Evolutionary conservation across 306 rosid species (phyloP).

Genomic region (Vigna trinervia): DNA sequence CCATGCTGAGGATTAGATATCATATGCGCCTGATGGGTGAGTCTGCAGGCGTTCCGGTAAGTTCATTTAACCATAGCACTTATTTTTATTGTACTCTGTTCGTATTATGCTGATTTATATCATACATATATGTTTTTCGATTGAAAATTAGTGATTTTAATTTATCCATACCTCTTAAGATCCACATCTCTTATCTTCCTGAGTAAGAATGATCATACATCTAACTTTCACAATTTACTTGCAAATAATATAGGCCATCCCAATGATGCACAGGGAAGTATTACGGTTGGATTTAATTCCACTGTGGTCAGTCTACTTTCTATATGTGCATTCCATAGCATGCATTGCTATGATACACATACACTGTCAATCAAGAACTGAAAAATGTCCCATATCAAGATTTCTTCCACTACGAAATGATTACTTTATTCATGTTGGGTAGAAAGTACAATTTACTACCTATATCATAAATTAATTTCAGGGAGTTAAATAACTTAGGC

Average conservation of each 20-base stretch:
- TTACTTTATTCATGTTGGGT: conserved; percentile 23
- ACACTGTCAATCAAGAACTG: conserved; percentile 1
- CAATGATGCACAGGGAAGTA: conserved; percentile 1
- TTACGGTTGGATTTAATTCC: neutral
- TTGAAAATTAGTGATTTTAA: conserved; percentile 26
- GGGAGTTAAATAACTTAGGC: neutral
- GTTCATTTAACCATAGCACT: conserved; percentile 46
- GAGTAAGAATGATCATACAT: conserved; percentile 18
- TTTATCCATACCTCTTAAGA: neutral
- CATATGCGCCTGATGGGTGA: conserved; percentile 87
- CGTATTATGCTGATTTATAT: conserved; percentile 28
- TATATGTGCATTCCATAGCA: neutral
- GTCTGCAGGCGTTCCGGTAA: conserved; percentile 97
- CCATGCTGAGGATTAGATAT: conserved; percentile 81
- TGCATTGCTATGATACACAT: neutral
- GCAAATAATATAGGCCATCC: neutral
- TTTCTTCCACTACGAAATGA: conserved; percentile 12
- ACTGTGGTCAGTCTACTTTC: neutral
- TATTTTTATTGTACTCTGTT: conserved; percentile 30
- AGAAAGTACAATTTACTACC: conserved; percentile 23
- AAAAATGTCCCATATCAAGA: conserved; percentile 8
- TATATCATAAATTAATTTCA: conserved; percentile 7
- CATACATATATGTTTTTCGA: conserved; percentile 11
- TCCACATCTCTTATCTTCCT: conserved; percentile 12
- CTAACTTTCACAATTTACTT: conserved; percentile 21